Conservation (phyloP, 2,329 filamentous ascomycete species). For the Cladophialophora chaetospira region DNA sequence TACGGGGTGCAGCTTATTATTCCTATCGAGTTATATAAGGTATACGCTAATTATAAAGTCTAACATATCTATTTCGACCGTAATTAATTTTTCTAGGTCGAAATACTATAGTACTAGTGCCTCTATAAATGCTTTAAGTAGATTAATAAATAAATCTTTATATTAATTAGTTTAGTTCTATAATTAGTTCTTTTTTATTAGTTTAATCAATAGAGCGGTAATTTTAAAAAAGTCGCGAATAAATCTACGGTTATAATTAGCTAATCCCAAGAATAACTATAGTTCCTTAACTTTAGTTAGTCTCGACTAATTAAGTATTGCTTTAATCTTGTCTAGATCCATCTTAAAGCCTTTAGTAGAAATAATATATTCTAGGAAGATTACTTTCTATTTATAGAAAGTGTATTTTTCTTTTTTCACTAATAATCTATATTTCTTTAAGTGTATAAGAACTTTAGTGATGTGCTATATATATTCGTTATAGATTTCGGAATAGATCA, state of each 20-base stretch:
- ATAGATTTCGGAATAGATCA: neutral
- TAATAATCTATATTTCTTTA: neutral
- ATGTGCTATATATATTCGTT: neutral
- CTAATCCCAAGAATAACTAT: neutral
- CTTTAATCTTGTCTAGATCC: neutral
- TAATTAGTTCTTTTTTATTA: neutral
- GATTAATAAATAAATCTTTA: too few relatives aligned
- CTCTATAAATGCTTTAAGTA: too few relatives aligned
- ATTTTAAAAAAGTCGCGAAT: neutral
- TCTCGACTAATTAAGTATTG: neutral
- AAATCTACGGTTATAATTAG: neutral
- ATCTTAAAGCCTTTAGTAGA: neutral
- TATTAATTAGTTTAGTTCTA: neutral
- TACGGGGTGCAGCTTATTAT: conserved; percentile 7
- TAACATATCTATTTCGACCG: neutral
- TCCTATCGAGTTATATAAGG: neutral
- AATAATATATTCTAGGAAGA: neutral
- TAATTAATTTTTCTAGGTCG: too few relatives aligned
- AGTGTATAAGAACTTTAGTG: neutral
- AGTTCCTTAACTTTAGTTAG: neutral
- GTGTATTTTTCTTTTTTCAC: neutral
- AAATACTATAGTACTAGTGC: too few relatives aligned
- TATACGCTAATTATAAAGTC: neutral
- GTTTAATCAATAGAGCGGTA: neutral
- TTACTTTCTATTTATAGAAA: neutral